phyloP scores from a whole-genome alignment of 139 green algal species.

The Ettlia oleoabundans region DNA sequence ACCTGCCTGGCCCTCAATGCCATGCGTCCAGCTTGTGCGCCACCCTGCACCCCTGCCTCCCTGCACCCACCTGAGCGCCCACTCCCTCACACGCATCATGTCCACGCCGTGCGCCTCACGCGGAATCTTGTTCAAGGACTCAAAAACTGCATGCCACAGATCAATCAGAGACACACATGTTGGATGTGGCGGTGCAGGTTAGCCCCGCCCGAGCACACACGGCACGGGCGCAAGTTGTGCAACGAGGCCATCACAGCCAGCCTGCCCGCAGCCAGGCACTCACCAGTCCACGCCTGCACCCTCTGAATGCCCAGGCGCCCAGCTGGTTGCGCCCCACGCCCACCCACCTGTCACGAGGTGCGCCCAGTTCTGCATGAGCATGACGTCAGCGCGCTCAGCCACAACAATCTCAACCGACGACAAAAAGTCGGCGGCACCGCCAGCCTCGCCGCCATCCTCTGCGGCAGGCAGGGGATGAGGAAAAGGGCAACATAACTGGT shows the following conservation, averaged over 20 bases:
- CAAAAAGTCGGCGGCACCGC: constrained; percentile 83
- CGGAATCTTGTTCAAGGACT: constrained; percentile 85
- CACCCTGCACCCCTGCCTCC: neutral
- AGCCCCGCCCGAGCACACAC: too few species aligned
- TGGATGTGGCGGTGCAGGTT: too few species aligned
- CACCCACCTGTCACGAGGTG: constrained; percentile 70
- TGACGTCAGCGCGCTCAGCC: constrained; percentile 86
- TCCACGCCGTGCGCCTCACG: constrained; percentile 84
- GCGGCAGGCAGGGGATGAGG: neutral
- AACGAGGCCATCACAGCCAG: too few species aligned
- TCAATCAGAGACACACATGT: neutral
- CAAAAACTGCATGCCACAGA: constrained; percentile 64
- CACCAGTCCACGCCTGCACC: neutral
- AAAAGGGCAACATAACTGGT: neutral
- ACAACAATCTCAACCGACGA: constrained; percentile 91
- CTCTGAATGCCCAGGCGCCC: neutral
- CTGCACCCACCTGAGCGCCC: constrained; percentile 33
- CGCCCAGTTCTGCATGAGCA: constrained; percentile 93
- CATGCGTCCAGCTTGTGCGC: too few species aligned
- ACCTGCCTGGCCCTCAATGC: too few species aligned
- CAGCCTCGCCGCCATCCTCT: constrained; percentile 11
- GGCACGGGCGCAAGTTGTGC: too few species aligned
- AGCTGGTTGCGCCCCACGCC: neutral
- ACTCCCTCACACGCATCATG: constrained; percentile 91
- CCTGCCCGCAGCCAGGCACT: neutral